phyloP scores from a whole-genome alignment of 1,284 basidiomycete genomes.

The Chondrostereum purpureum region DNA sequence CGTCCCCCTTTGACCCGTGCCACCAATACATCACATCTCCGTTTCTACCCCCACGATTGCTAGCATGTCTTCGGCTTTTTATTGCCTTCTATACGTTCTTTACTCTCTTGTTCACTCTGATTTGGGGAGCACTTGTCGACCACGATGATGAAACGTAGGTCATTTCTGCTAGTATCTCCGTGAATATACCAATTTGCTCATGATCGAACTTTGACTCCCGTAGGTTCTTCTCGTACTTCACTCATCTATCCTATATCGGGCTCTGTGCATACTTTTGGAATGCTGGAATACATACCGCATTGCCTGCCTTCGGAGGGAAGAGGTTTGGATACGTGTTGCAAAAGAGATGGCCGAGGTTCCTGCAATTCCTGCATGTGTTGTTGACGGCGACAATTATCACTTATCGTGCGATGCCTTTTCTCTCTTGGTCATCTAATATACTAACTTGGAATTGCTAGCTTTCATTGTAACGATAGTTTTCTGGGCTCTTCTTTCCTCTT shows the following conservation, averaged over 20 bases:
- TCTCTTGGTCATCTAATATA: slow-evolving; percentile 7
- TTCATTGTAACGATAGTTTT: slow-evolving; percentile 63
- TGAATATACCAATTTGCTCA: not conserved
- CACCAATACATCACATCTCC: slow-evolving; percentile 55
- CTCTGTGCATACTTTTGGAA: slow-evolving; percentile 58
- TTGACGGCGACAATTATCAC: slow-evolving; percentile 48
- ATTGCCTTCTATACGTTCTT: slow-evolving; percentile 50
- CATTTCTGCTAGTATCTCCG: slow-evolving; percentile 4
- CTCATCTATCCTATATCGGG: slow-evolving; percentile 56
- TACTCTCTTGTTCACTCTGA: slow-evolving; percentile 38
- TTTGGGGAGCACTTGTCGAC: slow-evolving; percentile 27
- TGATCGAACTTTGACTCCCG: not conserved
- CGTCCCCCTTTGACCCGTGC: slow-evolving; percentile 44
- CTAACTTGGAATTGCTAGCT: slow-evolving; percentile 30
- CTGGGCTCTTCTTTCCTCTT: slow-evolving; percentile 50
- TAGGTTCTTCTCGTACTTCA: slow-evolving; percentile 63
- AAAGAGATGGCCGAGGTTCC: slow-evolving; percentile 39
- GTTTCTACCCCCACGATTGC: slow-evolving; percentile 35
- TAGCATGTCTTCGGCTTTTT: slow-evolving; percentile 41
- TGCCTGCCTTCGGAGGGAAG: slow-evolving; percentile 28
- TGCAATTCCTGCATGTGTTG: slow-evolving; percentile 55
- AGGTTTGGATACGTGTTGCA: slow-evolving; percentile 64
- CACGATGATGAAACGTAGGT: slow-evolving; percentile 24
- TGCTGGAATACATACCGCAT: slow-evolving; percentile 45
- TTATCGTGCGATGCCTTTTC: slow-evolving; percentile 42